Base-by-base conservation (phyloP, 305 asterid species). In the Fraxinus xanthoxyloides region DNA sequence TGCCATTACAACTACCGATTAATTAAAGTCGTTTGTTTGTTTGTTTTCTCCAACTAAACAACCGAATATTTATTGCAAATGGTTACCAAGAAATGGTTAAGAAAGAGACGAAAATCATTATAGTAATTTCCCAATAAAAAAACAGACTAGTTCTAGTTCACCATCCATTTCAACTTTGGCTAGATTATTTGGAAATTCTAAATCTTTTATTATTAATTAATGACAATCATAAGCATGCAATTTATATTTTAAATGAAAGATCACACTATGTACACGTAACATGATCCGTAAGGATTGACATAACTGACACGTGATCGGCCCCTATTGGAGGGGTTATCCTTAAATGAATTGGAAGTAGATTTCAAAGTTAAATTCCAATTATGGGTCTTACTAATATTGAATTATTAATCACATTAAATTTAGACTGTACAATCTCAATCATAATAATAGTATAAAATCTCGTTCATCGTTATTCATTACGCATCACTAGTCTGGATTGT, bases 1-100 rank as follows among this genome's bases (percentile, higher is more conserved):
- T 65, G 84, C 78, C 81, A 56, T 38, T 69, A 72, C 83, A 83
- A 83, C 88, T 76, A 83, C 79, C 85, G 4, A 78, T 78, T 65
- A 7, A 4, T 78, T 65, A 7, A 7, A 28, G 9, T 28, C 31
- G 4, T 61, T 30, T 70, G 54, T 77, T 80, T 35, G 21, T 48
- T 48, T 48, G 59, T 36, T 79, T 72, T 76, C 24, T 72, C 40
- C 78, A 56, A 31, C 77, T 74, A 79, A 79, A 80, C 67, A 79
- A 61, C 31, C 70, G 13, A 8, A 21, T 59, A 59, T 59, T 21
- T 7, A 59, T 59, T 59, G 69, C 30, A 59, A 46, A 3, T 43
- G 51, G 51, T 43, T 43, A 12, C 51, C 54, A 43, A 3, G 2
- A 48, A 48, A 59, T 21, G 70, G 70, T 61, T 21, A 61, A 61